Evolutionary conservation across 257 asterid species (phyloP).

Genomic region (Solanum gandarillasii): DNA sequence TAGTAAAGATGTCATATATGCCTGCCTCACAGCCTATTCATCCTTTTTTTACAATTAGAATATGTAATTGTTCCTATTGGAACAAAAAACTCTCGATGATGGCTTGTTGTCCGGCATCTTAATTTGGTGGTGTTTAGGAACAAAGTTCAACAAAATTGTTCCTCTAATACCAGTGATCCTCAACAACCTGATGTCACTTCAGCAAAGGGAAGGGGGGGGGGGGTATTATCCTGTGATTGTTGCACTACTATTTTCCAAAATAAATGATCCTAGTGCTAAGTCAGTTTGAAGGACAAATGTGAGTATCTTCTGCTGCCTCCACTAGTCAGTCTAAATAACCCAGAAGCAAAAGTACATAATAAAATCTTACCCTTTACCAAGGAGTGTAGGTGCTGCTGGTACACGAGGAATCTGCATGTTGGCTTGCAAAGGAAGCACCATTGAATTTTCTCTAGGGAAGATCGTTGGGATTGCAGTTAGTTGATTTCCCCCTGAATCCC

Average conservation of each 20-base stretch:
- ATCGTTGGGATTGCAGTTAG: slow-evolving; percentile 26
- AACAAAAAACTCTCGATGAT: not conserved
- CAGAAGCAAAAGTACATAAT: not conserved
- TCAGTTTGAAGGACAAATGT: not conserved
- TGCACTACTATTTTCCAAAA: not conserved
- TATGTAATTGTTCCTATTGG: not conserved
- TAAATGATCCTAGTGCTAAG: not conserved
- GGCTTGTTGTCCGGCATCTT: not conserved
- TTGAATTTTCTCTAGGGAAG: slow-evolving; percentile 28
- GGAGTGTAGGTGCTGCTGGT: slow-evolving; percentile 37
- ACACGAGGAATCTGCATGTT: slow-evolving; percentile 29
- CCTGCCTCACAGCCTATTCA: not conserved
- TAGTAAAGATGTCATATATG: not conserved
- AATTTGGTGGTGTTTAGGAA: not conserved
- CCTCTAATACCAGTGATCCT: not conserved
- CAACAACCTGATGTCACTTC: not conserved
- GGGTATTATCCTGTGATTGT: not conserved
- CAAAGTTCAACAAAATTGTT: not conserved
- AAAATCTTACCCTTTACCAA: slow-evolving; percentile 67
- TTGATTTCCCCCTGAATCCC: slow-evolving; percentile 27
- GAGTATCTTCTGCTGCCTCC: not conserved
- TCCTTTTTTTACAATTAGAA: not conserved
- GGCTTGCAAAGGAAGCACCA: slow-evolving; percentile 39
- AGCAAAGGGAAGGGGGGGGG: not conserved
- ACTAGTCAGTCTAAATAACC: not conserved